Conservation (phyloP, 495 filamentous ascomycete genomes). For the Amorphotheca resinae region DNA sequence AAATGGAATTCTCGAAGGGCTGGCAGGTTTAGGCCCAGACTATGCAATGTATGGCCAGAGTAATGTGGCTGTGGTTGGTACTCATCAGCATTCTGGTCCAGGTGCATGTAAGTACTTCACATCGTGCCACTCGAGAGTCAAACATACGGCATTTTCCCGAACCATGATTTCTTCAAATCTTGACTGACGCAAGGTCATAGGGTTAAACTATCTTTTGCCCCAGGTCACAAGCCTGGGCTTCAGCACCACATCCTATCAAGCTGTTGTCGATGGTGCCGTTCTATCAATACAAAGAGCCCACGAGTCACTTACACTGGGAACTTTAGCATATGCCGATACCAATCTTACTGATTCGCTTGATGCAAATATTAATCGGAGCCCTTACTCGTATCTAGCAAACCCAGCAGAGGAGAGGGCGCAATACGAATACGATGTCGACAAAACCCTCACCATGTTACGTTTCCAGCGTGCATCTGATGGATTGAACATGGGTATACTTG, state of each 20-base stretch:
- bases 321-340: conserved; percentile 21
- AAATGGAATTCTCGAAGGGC: conserved; percentile 65
- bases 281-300: conserved; percentile 80
- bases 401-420: conserved; percentile 62
- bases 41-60: conserved; percentile 52
- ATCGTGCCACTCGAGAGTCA: no score
- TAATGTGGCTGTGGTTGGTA: conserved; percentile 84
- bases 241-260: conserved; percentile 73
- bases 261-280: conserved; percentile 77
- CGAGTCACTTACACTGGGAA: conserved; percentile 54
- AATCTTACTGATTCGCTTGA: conserved; percentile 58
- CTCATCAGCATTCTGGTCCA: conserved; percentile 85
- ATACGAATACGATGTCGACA: conserved; percentile 67
- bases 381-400: conserved; percentile 81
- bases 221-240: conserved; percentile 87
- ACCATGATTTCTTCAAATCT: not conserved
- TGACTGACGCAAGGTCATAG: not conserved
- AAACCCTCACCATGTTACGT: conserved; percentile 69
- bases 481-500: conserved; percentile 66
- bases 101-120: conserved; percentile 37
- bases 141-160: no score
- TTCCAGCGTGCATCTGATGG: conserved; percentile 50
- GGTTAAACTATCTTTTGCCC: conserved; percentile 91
- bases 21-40: conserved; percentile 41
- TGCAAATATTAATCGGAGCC: conserved; percentile 78